phyloP scores from a whole-genome alignment of 2,329 filamentous ascomycete species.

The Lojkania enalia region DNA sequence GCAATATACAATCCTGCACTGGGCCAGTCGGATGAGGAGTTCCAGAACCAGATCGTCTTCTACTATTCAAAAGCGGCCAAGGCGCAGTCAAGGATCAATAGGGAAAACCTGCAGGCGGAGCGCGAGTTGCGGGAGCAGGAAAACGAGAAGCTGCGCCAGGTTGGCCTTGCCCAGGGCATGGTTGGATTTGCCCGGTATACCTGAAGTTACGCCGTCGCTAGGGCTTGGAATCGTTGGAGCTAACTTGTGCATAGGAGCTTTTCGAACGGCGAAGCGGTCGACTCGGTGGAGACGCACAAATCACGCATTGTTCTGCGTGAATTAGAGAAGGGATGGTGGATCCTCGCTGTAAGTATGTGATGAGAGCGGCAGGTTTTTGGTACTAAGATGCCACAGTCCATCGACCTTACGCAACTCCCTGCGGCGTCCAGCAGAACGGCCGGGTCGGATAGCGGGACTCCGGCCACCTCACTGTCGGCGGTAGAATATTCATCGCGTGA shows the following conservation, averaged over 20 bases:
- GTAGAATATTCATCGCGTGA: slow-evolving; percentile 88
- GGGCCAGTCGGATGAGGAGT: slow-evolving; percentile 70
- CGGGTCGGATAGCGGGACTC: slow-evolving; percentile 22
- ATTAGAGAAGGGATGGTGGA: slow-evolving; percentile 92
- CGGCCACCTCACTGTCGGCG: slow-evolving; percentile 40
- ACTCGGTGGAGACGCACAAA: slow-evolving; percentile 89
- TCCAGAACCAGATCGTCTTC: slow-evolving; percentile 87
- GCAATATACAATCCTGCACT: slow-evolving; percentile 93
- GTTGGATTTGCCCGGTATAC: slow-evolving; percentile 77
- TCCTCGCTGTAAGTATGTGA: slow-evolving; percentile 71
- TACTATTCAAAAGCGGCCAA: slow-evolving; percentile 67
- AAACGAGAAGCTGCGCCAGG: slow-evolving; percentile 87
- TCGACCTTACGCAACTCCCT: slow-evolving; percentile 78
- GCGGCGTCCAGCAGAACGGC: slow-evolving; percentile 44
- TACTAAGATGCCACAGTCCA: slow-evolving; percentile 60
- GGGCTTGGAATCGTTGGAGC: slow-evolving; percentile 11
- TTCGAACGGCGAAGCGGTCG: slow-evolving; percentile 73
- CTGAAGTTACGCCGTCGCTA: slow-evolving; percentile 9
- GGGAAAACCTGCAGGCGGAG: slow-evolving; percentile 42
- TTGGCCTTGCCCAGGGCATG: slow-evolving; percentile 96
- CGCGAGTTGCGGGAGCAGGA: slow-evolving; percentile 60
- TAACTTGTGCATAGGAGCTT: slow-evolving; percentile 66
- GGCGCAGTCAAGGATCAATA: slow-evolving; percentile 32
- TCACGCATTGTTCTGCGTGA: slow-evolving; percentile 82
- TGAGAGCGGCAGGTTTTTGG: slow-evolving; percentile 65